Base-by-base conservation (phyloP, 176 grass and related monocot species). In the Poa pratensis region DNA sequence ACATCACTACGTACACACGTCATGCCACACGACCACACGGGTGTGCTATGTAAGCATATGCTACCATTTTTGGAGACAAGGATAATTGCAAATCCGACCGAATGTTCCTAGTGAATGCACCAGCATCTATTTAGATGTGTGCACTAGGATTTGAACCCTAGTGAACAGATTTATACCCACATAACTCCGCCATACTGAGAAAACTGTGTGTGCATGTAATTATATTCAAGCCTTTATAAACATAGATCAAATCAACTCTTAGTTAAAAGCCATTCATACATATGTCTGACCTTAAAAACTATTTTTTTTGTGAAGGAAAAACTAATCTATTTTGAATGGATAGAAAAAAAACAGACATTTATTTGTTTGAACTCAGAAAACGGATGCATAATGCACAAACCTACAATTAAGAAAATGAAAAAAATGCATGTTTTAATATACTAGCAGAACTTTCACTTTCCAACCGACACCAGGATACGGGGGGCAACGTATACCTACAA, bases 381-480 rank as follows among this genome's bases (percentile, higher is more conserved):
- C 23, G 1, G 37, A 39, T 18, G 34, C 66, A 11, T 69, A n/a
- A 69, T 69, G 23, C 22, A 73, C 3, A 24, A 26, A 46, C 23
- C 14, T 73, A 73, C 43, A 9, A 3, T 16, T 50, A 73, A 73
- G 42, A 71, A 9, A 12, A 51, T 17, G 15, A 50, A 45, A 50
- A 45, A 12, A 48, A 73, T 49, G 7, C 70, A 50, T 3, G 42
- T 51, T 30, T 9, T 5, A 18, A 51, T 24, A 19, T 39, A 46
- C 1, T 46, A 13, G 39, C 48, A 12, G 59, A 67, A 40, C 34
- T 64, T 76, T 22, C 42, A 77, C 52, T 76, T 85, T 71, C 73
- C 26, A 62, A 77, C 83, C 52, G 62, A 23, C 78, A 65, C 82
- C 83, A 82, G 78, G 62, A 86, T 86, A 85, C 71, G 80, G 53